These are phyloP conservation scores for Lepiota brunneoincarnata DNA, from an alignment of 768 basidiomycete genomes.

Conservation along the genomic window DNA sequence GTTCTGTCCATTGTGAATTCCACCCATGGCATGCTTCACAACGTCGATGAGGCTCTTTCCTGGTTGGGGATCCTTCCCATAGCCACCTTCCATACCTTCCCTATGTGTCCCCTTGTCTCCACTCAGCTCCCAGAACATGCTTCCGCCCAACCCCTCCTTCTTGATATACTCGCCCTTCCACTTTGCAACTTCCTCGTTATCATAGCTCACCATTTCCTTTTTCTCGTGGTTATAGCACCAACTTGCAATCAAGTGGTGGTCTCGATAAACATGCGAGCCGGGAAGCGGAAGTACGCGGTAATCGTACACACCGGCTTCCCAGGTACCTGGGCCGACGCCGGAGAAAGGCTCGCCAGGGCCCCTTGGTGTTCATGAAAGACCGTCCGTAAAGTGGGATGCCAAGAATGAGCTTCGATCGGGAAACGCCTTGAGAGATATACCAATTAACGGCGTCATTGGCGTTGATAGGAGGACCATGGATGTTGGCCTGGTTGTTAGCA, in stretches of 20 bases:
- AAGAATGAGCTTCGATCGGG: slow-evolving; percentile 77
- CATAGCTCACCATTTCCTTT: slow-evolving; percentile 83
- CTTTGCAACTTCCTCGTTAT: slow-evolving; percentile 62
- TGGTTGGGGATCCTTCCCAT: slow-evolving; percentile 70
- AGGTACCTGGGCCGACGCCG: slow-evolving; percentile 83
- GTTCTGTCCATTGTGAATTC: slow-evolving; percentile 47
- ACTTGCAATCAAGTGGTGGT: slow-evolving; percentile 68
- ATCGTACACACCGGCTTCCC: slow-evolving; percentile 92
- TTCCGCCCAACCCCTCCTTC: slow-evolving; percentile 76
- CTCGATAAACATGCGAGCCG: slow-evolving; percentile 61
- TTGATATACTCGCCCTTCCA: slow-evolving; percentile 83
- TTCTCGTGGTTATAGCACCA: slow-evolving; percentile 78
- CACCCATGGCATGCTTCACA: slow-evolving; percentile 78
- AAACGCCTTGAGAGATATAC: slow-evolving; percentile 71
- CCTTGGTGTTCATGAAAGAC: slow-evolving; percentile 81
- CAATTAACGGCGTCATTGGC: slow-evolving; percentile 63
- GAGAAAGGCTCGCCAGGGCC: slow-evolving; percentile 77
- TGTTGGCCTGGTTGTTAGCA: slow-evolving; percentile 83
- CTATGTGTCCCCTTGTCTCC: slow-evolving; percentile 75
- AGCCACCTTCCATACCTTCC: slow-evolving; percentile 72
- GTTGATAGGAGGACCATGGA: slow-evolving; percentile 67
- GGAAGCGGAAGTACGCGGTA: slow-evolving; percentile 87
- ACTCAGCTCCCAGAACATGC: slow-evolving; percentile 94
- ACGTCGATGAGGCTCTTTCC: slow-evolving; percentile 70
- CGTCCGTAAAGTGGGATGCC: slow-evolving; percentile 95